Conservation (phyloP, 1,139 yeast species). For the Eremothecium gossypii region DNA sequence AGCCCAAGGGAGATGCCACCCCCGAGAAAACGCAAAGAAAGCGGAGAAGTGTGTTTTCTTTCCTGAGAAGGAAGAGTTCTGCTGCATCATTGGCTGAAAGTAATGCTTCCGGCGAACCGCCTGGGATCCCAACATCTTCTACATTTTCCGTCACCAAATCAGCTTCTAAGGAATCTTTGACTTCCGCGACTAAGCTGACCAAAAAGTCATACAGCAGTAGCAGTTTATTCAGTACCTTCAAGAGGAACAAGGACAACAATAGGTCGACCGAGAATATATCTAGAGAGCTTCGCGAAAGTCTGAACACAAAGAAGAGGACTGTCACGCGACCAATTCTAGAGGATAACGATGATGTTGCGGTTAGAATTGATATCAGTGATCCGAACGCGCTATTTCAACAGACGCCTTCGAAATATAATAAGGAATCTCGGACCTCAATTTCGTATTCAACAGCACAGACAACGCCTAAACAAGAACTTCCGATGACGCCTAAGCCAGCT, state of each 20-base stretch:
- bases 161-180: conserved; percentile 6
- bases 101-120: background rate
- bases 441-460: too few species aligned
- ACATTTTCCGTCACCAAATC: conserved; percentile 11
- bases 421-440: too few species aligned
- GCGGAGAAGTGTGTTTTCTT: conserved; percentile 31
- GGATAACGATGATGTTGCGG: conserved; percentile 1
- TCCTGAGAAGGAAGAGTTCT: conserved; percentile 25
- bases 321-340: background rate
- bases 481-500: conserved; percentile 2
- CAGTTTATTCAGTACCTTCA: conserved; percentile 19
- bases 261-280: background rate
- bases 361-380: conserved; percentile 4
- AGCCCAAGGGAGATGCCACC: background rate
- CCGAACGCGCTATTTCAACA: too few species aligned
- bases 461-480: too few species aligned
- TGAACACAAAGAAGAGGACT: background rate
- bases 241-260: conserved; percentile 9
- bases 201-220: conserved; percentile 24
- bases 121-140: conserved; percentile 12
- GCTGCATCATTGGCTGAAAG: conserved; percentile 9
- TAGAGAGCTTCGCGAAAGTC: conserved; percentile 5
- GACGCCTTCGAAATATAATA: too few species aligned
- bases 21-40: background rate
- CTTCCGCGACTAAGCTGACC: conserved; percentile 13